These are phyloP conservation scores for Albophoma yamanashiensis DNA, from an alignment of 2,329 filamentous ascomycete species.

Conservation along the genomic window DNA sequence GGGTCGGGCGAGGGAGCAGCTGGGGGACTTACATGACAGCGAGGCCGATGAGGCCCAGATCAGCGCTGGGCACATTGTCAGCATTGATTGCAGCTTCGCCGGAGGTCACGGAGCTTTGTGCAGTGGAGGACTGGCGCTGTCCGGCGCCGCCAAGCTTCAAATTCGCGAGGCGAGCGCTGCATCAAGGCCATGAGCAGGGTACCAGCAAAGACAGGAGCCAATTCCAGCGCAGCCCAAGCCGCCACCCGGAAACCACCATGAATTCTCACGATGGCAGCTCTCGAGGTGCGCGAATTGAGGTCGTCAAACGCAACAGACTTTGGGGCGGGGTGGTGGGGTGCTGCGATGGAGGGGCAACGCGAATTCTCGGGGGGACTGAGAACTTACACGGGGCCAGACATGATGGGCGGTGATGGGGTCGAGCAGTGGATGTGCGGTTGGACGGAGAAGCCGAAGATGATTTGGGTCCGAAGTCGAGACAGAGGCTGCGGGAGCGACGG, in stretches of 20 bases:
- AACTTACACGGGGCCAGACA: constrained; percentile 61
- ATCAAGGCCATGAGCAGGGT: constrained; percentile 25
- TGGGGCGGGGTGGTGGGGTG: constrained; percentile 31
- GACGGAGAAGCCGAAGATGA: constrained; percentile 2
- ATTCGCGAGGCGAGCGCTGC: constrained; percentile 64
- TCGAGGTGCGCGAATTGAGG: constrained; percentile 23
- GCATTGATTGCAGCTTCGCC: constrained; percentile 32
- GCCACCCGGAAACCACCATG: constrained; percentile 4
- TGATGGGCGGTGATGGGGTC: constrained; percentile 24
- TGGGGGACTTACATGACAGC: constrained; percentile 65
- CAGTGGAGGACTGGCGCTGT: constrained; percentile 19
- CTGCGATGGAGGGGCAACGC: constrained; percentile 13
- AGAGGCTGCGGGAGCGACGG: neutral
- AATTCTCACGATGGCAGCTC: constrained; percentile 11
- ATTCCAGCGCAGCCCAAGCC: neutral
- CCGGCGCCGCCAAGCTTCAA: constrained; percentile 58
- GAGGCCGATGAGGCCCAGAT: constrained; percentile 87
- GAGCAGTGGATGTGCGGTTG: neutral
- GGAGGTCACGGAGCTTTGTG: constrained; percentile 10
- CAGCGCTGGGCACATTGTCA: constrained; percentile 57
- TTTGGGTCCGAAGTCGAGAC: neutral
- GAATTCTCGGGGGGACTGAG: constrained; percentile 8
- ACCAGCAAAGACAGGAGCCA: constrained; percentile 1
- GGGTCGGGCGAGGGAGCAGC: constrained; percentile 2
- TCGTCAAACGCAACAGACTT: constrained; percentile 12